These are phyloP conservation scores for Ceratorhiza oryzae-sativae DNA, from an alignment of 1,284 basidiomycete species.

Conservation along the genomic window DNA sequence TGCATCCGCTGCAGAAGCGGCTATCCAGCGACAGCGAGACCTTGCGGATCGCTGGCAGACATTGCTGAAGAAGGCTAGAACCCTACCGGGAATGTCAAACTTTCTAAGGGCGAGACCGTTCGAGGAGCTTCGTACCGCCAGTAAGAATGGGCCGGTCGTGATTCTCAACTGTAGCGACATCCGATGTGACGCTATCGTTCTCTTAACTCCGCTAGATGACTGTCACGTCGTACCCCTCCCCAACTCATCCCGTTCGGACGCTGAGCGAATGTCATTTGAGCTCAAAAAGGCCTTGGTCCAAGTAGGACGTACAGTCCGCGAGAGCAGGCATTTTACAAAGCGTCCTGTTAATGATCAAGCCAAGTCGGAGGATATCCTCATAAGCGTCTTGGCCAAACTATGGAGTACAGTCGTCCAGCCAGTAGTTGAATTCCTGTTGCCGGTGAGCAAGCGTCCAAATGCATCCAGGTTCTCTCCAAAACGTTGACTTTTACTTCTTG, in stretches of 20 bases:
- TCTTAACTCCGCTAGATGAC: background rate
- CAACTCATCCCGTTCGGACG: background rate
- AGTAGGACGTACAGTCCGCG: background rate
- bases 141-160: conserved; percentile 48
- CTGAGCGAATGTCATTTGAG: background rate
- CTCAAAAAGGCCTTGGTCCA: background rate
- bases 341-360: background rate
- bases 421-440: background rate
- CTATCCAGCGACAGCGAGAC: background rate
- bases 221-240: background rate
- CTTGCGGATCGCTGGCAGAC: conserved; percentile 8
- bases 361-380: background rate
- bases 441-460: background rate
- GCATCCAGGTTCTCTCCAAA: too few relatives aligned
- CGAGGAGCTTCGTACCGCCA: conserved; percentile 43
- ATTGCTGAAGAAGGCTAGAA: conserved; percentile 11
- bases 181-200: conserved; percentile 48
- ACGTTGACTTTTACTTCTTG: too few relatives aligned
- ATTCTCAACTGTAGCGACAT: conserved; percentile 47
- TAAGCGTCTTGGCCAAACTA: conserved; percentile 9
- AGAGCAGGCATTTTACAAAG: background rate
- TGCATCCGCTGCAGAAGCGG: background rate
- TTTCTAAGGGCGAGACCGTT: conserved; percentile 42
- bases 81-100: conserved; percentile 17
- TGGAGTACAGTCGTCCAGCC: conserved; percentile 24